Percentiles rank a stretch among this genome's conserved stretches.
Evolutionary conservation across 352 stramenopile species (phyloP).

Genomic region (Pythium aphanidermatum): DNA sequence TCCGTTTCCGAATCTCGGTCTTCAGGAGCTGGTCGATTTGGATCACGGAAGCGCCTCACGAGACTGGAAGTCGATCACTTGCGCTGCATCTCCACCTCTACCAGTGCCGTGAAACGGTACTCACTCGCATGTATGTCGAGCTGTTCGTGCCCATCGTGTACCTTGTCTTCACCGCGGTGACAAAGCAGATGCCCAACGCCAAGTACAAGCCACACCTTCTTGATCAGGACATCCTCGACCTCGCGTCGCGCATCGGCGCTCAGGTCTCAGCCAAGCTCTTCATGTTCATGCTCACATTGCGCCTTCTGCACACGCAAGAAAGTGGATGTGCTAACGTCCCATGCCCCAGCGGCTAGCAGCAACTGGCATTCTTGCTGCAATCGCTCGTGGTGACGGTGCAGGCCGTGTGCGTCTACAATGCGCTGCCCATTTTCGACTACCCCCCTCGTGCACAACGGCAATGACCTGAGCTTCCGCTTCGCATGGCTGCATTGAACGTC

Average conservation of each 20-base stretch:
- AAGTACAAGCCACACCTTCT: background rate
- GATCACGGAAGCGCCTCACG: no score
- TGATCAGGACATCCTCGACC: background rate
- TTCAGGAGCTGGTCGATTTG: no score
- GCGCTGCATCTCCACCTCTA: no score
- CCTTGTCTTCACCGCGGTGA: background rate
- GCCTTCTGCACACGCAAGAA: no score
- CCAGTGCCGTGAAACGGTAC: no score
- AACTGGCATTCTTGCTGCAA: conserved; percentile 1
- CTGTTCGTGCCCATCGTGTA: background rate
- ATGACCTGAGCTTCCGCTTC: conserved; percentile 10
- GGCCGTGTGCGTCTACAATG: background rate
- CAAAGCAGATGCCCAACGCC: background rate
- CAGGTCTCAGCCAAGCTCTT: background rate
- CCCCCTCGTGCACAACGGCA: conserved; percentile 8
- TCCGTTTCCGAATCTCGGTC: no score
- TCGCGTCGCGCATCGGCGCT: background rate
- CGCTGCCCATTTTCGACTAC: conserved; percentile 1
- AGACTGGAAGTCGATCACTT: no score
- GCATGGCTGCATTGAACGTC: background rate
- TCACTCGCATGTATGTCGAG: no score
- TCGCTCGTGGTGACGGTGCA: background rate
- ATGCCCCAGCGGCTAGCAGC: background rate
- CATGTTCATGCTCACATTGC: no score
- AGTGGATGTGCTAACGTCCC: background rate